Evolutionary conservation across 1,139 yeast species (phyloP).

Genomic region (Pichia sp.): DNA sequence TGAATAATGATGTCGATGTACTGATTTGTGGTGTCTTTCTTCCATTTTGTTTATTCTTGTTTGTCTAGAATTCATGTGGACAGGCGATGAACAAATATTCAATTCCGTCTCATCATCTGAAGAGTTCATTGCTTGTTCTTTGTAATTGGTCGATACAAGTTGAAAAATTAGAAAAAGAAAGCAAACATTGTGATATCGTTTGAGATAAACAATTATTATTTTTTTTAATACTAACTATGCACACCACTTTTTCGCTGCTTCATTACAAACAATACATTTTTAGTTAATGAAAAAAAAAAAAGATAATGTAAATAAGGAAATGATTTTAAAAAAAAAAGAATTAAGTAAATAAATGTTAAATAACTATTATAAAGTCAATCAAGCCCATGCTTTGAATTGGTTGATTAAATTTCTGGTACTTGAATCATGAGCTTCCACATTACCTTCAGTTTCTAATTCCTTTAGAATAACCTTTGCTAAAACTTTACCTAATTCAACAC

Average conservation of each 20-base stretch:
- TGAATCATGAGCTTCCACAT: constrained; percentile 70
- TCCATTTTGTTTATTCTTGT: neutral
- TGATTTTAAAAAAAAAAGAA: neutral
- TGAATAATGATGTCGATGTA: no score
- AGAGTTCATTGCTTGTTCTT: constrained; percentile 1
- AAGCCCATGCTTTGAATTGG: constrained; percentile 88
- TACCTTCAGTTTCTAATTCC: constrained; percentile 62
- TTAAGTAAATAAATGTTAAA: neutral
- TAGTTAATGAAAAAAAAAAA: no score
- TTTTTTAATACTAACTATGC: no score
- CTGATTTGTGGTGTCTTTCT: neutral
- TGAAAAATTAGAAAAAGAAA: no score
- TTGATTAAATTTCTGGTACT: constrained; percentile 90
- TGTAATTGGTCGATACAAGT: no score
- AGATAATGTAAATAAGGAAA: neutral
- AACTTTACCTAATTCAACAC: constrained; percentile 97
- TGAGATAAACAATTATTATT: no score
- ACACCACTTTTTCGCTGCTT: no score
- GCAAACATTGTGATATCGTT: no score
- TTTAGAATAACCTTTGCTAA: constrained; percentile 92
- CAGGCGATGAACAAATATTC: neutral
- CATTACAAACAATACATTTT: no score
- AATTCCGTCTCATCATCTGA: constrained; percentile 7
- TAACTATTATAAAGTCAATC: no score
- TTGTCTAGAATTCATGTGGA: neutral